Base-by-base conservation (phyloP, 2,329 filamentous ascomycete species). In the Botrytis paeoniae region DNA sequence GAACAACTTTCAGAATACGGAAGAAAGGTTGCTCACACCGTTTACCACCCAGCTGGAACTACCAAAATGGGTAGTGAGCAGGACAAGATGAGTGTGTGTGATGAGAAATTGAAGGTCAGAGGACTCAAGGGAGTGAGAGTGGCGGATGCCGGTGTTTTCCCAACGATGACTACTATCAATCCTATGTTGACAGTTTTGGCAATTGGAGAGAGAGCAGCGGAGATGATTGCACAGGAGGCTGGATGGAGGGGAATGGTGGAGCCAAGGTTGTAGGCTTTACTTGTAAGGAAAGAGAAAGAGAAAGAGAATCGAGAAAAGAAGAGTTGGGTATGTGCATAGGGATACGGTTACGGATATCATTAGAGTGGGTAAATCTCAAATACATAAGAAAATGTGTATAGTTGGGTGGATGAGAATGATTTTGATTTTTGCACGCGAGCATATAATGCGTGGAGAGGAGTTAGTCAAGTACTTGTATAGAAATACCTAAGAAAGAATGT, bases 131-230 rank as follows among this genome's bases (percentile, higher is more conserved):
- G 89, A 43, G 83, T 97, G 73, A 88, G 94, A 73, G 93, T 97
- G 77, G 93, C 93, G 1, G 94, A 97, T 82, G 94, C 94, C 0
- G 93, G 94, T 79, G 89, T 97, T 69, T 97, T 97, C 85, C 94
- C 94, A 0, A 92, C 92, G 75, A 97, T 97, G 89, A 87, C 92
- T 63, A 92, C 88, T 71, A 92, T 96, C 81, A 97, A 97, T 85
- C 94, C 93, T 74, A 96, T 97, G 94, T 85, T 97, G 80, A 97
- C 94, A 1, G 94, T 97, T 8, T 83, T 97, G 80, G 91, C 89
- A 70, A 89, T 97, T 78, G 94, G 93, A 12, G 94, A 97, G 88
- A 87, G 92, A 73, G 91, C 90, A 9, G 94, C 94, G 0, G 94
- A 97, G 86, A 82, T 97, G 81, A 91, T 97, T 80, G 91, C 91